Evolutionary conservation across 805 yeast genomes (phyloP), one percentile per base, ranked within the genome.

Genomic region (Starmera dryadoides): DNA sequence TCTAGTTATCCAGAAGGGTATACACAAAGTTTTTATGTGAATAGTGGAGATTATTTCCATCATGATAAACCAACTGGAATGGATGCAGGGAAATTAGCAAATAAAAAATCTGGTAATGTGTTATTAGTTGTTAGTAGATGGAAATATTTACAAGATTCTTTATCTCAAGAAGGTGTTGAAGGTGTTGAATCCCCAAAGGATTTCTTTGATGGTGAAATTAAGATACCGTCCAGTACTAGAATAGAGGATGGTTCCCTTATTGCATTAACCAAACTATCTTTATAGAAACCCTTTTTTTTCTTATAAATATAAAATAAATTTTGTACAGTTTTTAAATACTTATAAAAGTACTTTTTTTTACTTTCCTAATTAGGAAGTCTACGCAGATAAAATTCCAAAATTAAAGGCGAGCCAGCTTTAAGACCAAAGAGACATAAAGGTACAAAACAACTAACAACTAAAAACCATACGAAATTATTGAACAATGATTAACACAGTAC

Each of bases 231-330:
- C 1, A 75, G 81, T 0, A 69, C 75, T 1, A 65, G 83, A 42
- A 68, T 81, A 2, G 95, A 86, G 51, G 96, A 87, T 57, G 82
- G 80, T 4, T 69, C 79, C 1, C 52, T 81, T 59, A 75, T 83
- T 9, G 71, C 80, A 0, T 57, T 82, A 34, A 58, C 86, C 0
- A 60, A 59, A 17, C 12, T 44, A 10, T 21, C 29, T 14, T n/a
- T 36, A 30, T 36, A 36, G 20, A 18, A 18, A 25, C n/a, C n/a
- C n/a, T n/a, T n/a, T n/a, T 12, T 4, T 12, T 25, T 22, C 10
- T 22, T 8, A 8, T 22, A 22, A 22, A 22, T 22, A 22, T 22
- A 8, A 22, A 22, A 22, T n/a, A n/a, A n/a, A n/a, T 25, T 25
- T 25, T 25, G 28, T 25, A n/a, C n/a, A n/a, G n/a, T 25, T 25